Evolutionary conservation across 2,329 filamentous ascomycete species (phyloP), one percentile per base, ranked within the genome.

Genomic region (Pyricularia pennisetigena): DNA sequence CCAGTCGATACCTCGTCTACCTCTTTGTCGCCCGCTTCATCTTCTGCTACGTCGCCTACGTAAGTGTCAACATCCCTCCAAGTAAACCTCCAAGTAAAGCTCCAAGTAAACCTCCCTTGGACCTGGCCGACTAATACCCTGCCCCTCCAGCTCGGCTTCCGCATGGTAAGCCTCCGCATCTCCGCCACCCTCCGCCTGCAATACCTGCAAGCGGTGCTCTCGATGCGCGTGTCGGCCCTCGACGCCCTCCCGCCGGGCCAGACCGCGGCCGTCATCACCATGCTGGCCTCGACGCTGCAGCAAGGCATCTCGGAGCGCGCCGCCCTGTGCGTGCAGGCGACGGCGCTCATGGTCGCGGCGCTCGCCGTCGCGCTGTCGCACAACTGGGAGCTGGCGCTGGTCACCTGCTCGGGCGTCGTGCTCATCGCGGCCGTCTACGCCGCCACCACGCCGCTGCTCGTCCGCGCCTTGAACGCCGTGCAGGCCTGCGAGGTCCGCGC

Each of bases 1-100:
- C 6, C 57, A 85, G 71, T 72, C 81, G 92, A 0, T 92, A 88
- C 74, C 86, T 93, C 71, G 82, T 92, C 67, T 87, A 88, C 68
- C 79, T 93, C 2, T 93, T 93, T 74, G 76, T 92, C 57, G 89
- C 80, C 14, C 86, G 88, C 62, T 87, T 90, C 69, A 74, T 79
- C 29, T 78, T 91, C 16, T 85, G 85, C 69, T 92, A 91, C 54
- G 64, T 74, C 8, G 72, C 75, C 10, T 76, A 75, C 71, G 75
- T 76, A 66, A 41, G 72, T 68, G 20, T 20, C 14, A 4, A 7
- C 24, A 16, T 3, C 32, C 1, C 14, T 30, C 12, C 29, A 2
- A 30, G 16, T 35, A 61, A 23, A 54, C 29, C 2, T 16, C 2
- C 28, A 41, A 59, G n/a, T n/a, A n/a, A n/a, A n/a, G n/a, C n/a